Percentiles rank a stretch among this genome's conserved stretches.
phyloP scores from a whole-genome alignment of 2,329 filamentous ascomycete species.

The Tolypocladium album region DNA sequence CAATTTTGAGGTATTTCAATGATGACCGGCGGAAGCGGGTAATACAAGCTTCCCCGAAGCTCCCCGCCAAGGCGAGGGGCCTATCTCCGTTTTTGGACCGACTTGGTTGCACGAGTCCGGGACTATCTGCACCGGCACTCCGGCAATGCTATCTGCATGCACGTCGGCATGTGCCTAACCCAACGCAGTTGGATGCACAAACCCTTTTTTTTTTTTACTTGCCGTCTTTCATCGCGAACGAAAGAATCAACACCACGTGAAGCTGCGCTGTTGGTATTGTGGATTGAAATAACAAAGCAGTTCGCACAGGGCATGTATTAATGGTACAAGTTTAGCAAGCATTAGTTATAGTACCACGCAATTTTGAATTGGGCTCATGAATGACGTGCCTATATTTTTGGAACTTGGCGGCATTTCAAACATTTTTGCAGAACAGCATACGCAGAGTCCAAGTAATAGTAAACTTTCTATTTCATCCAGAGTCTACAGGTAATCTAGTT shows the following conservation, averaged over 20 bases:
- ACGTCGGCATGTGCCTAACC: background rate
- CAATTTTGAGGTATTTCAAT: background rate
- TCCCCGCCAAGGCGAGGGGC: background rate
- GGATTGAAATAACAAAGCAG: too few relatives aligned
- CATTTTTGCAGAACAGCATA: too few relatives aligned
- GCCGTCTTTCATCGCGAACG: too few relatives aligned
- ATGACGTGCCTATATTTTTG: too few relatives aligned
- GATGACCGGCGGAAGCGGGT: background rate
- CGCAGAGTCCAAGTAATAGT: too few relatives aligned
- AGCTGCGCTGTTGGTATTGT: background rate
- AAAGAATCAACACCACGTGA: background rate
- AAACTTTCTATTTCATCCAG: background rate
- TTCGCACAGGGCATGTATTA: too few relatives aligned
- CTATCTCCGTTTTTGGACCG: background rate
- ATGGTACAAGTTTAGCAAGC: too few relatives aligned
- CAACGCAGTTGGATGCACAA: background rate
- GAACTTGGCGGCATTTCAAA: too few relatives aligned
- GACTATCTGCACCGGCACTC: background rate
- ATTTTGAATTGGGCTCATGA: too few relatives aligned
- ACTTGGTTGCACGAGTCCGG: background rate
- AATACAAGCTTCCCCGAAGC: background rate
- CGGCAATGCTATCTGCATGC: background rate
- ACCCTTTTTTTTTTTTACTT: background rate
- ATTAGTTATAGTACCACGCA: too few relatives aligned
- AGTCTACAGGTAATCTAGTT: background rate